Evolutionary conservation across 2,329 filamentous ascomycete species (phyloP).

Genomic region (Elsinoe arachidis): DNA sequence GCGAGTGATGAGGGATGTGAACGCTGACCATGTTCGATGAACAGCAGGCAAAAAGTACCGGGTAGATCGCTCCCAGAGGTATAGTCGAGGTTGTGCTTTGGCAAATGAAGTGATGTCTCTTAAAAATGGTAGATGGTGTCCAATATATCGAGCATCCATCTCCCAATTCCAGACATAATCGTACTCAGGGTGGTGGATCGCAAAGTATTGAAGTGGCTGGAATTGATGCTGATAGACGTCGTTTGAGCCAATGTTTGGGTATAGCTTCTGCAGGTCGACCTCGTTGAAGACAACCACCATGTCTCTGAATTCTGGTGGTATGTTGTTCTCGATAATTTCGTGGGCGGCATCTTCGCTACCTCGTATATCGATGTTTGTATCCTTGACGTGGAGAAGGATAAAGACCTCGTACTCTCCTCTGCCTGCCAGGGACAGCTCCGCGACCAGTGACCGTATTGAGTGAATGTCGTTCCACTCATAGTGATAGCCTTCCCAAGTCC

Average conservation of each 20-base stretch:
- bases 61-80: conserved; percentile 43
- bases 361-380: conserved; percentile 71
- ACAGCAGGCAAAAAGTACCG: background rate
- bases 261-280: conserved; percentile 38
- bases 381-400: conserved; percentile 76
- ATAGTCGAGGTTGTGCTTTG: conserved; percentile 44
- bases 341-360: conserved; percentile 66
- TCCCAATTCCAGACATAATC: conserved; percentile 77
- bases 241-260: conserved; percentile 54
- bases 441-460: conserved; percentile 71
- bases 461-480: conserved; percentile 75
- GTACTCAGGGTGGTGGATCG: conserved; percentile 55
- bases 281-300: conserved; percentile 47
- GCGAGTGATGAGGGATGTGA: conserved; percentile 42
- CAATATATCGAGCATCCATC: conserved; percentile 67
- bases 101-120: conserved; percentile 50
- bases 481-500: conserved; percentile 70
- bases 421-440: conserved; percentile 66
- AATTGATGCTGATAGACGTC: conserved; percentile 11
- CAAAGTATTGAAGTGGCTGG: conserved; percentile 6
- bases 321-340: conserved; percentile 46
- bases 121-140: conserved; percentile 69
- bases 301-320: conserved; percentile 42
- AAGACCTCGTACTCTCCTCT: conserved; percentile 77
- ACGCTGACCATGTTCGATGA: background rate